Conservation (phyloP, 192 early-diverging fungal genomes). For the Coemansia asiatica region DNA sequence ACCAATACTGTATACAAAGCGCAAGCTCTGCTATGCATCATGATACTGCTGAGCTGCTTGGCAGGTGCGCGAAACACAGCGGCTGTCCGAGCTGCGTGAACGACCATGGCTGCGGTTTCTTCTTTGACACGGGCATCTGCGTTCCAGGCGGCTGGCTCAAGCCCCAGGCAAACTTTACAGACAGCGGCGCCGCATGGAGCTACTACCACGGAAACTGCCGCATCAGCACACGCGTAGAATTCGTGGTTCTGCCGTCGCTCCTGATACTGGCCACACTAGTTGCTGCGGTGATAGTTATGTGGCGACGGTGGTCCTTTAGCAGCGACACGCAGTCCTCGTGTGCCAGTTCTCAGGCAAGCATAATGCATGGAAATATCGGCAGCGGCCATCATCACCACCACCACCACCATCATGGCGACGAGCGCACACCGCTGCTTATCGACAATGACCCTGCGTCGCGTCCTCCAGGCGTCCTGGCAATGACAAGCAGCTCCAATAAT, state of each 20-base stretch:
- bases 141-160: constrained; percentile 48
- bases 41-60: not conserved
- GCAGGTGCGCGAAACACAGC: constrained; percentile 18
- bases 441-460: constrained; percentile 47
- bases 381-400: constrained; percentile 1
- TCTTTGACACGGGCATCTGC: constrained; percentile 26
- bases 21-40: too few species aligned
- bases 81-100: constrained; percentile 34
- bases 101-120: constrained; percentile 39
- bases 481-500: not conserved
- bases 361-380: not conserved
- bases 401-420: constrained; percentile 12
- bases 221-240: constrained; percentile 37
- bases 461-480: not conserved
- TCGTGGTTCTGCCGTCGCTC: constrained; percentile 38
- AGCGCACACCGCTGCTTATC: constrained; percentile 46
- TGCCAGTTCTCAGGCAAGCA: constrained; percentile 13
- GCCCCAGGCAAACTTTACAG: constrained; percentile 30
- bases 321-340: constrained; percentile 15
- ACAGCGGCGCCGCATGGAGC: constrained; percentile 27
- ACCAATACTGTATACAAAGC: not conserved
- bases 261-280: constrained; percentile 24
- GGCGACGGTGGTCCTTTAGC: constrained; percentile 28
- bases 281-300: constrained; percentile 26
- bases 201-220: constrained; percentile 53